Evolutionary conservation across 208 protist species (phyloP), one percentile per base, ranked within the genome.

Genomic region (Spironucleus salmonicida): DNA sequence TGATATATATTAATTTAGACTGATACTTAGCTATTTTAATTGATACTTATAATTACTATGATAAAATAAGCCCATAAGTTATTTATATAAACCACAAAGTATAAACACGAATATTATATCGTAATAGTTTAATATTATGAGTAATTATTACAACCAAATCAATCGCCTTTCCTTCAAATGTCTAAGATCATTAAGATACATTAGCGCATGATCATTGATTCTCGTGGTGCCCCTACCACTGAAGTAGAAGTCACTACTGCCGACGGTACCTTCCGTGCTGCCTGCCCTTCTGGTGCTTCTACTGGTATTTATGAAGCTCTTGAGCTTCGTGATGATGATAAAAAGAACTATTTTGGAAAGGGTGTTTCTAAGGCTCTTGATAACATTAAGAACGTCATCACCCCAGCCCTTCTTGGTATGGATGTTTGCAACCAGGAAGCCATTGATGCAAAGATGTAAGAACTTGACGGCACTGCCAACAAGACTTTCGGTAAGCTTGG

Each of bases 281-380:
- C 90, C 35, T 93, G 95, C 27, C 96, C 96, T 39, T 95, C 90
- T 27, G 95, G 96, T 78, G 96, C 96, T 4, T 98, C 95, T 30
- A 99, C 95, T 41, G 96, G 96, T 78, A 86, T 91, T 39, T 88
- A 98, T 80, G 95, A 98, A 85, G 94, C 93, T 1, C 62, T 76
- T 58, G 85, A 84, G 77, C 86, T 97, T 41, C 89, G 95, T 78
- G 96, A 99, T 80, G 87, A 84, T 64, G 92, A 93, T 83, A 89
- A 91, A 78, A 79, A 78, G 40, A 82, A 86, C 62, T 98, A 93
- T 86, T 71, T 88, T 32, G 96, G 95, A 80, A 96, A 96, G 85
- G 94, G 93, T 64, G 95, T 96, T 74, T 68, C 83, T 23, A 88
- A 89, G 77, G 95, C 96, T 26, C 87, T 98, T 30, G 79, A 85